A percentile compares a stretch with the other conserved stretches of the same genome.
Conservation (phyloP, 164 flowering plant genomes). For the Chimonanthus salicifolius region DNA sequence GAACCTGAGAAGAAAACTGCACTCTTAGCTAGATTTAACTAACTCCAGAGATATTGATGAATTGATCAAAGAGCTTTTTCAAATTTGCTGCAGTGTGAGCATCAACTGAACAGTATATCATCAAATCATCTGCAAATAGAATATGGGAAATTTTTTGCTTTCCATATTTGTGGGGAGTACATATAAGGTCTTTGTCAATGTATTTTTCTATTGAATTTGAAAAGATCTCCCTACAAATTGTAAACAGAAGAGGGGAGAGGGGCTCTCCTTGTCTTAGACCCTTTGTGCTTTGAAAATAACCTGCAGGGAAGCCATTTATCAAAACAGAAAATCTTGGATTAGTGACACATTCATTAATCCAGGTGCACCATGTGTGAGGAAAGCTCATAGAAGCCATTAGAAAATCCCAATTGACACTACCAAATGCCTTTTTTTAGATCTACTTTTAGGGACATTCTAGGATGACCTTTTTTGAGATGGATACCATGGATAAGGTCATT, state of each 20-base stretch:
- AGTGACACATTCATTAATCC: too few species aligned
- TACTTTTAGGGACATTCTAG: too few species aligned
- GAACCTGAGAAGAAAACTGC: neutral
- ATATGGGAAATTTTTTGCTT: neutral
- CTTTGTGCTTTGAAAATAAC: neutral
- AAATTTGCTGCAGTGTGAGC: neutral
- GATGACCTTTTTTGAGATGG: too few species aligned
- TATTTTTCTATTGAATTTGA: neutral
- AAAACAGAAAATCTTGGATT: too few species aligned
- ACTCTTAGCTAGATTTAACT: neutral
- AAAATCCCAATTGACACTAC: too few species aligned
- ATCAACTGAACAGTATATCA: neutral
- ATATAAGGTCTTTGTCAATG: neutral
- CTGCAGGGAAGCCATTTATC: too few species aligned
- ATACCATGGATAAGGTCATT: too few species aligned
- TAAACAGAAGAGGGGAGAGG: neutral
- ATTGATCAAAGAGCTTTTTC: neutral
- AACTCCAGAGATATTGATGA: neutral
- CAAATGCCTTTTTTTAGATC: too few species aligned
- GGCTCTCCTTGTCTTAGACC: neutral
- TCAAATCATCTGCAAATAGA: neutral
- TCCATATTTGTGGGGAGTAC: neutral
- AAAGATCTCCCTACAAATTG: neutral
- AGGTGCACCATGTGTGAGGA: too few species aligned
- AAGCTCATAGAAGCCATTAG: too few species aligned